Evolutionary conservation across 176 grass and related monocot genomes (phyloP).

Genomic region (Themeda triandra): DNA sequence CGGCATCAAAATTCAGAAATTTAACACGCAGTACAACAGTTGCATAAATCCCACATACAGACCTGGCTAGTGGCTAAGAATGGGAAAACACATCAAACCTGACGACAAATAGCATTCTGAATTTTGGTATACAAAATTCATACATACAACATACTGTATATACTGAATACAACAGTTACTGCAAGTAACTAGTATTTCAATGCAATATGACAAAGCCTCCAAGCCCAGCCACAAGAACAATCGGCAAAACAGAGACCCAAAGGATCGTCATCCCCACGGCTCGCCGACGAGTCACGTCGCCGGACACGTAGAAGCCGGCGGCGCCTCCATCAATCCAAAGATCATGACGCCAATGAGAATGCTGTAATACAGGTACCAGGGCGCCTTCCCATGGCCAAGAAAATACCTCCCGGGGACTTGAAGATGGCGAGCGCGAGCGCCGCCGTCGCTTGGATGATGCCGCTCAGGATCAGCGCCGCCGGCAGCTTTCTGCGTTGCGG

Average conservation of each 20-base stretch:
- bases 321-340: slow-evolving; percentile 7
- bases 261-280: neutral
- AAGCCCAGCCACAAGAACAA: neutral
- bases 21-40: no score
- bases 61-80: no score
- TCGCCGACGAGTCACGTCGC: neutral
- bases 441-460: neutral
- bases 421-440: neutral
- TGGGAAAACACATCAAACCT: no score
- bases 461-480: neutral
- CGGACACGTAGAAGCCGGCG: neutral
- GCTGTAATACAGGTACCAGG: slow-evolving; percentile 5
- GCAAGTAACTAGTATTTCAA: no score
- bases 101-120: no score
- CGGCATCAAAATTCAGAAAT: no score
- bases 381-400: neutral
- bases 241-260: neutral
- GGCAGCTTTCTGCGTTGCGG: neutral
- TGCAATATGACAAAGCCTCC: neutral
- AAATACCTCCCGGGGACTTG: neutral
- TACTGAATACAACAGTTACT: no score
- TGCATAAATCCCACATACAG: no score
- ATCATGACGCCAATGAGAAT: neutral
- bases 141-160: no score
- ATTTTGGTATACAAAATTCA: no score